Conservation (phyloP, 1,284 basidiomycete genomes). For the Cryptococcus amylolentus region DNA sequence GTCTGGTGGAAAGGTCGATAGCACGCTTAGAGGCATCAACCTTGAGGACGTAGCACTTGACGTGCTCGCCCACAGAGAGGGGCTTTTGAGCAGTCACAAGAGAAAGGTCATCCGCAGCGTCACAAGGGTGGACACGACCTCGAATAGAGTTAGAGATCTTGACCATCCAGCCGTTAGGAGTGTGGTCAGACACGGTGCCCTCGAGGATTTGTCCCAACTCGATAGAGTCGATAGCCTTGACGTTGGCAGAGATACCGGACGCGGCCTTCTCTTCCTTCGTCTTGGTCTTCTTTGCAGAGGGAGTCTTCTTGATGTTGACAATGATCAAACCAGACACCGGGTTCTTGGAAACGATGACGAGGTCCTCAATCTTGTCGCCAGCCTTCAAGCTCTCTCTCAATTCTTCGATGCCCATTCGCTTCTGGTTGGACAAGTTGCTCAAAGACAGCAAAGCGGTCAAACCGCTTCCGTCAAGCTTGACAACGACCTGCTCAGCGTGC, state of each 20-base stretch:
- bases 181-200: constrained; percentile 71
- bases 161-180: constrained; percentile 63
- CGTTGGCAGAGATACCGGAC: constrained; percentile 52
- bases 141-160: constrained; percentile 68
- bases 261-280: constrained; percentile 46
- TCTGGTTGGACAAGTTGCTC: constrained; percentile 80
- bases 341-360: constrained; percentile 88
- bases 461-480: constrained; percentile 67
- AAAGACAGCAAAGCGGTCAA: constrained; percentile 80
- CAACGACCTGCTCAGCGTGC: constrained; percentile 76
- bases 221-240: constrained; percentile 64
- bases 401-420: constrained; percentile 65
- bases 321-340: constrained; percentile 82
- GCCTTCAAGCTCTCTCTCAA: constrained; percentile 64
- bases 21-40: constrained; percentile 65
- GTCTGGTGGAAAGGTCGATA: constrained; percentile 72
- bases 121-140: constrained; percentile 74
- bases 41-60: constrained; percentile 67
- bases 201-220: constrained; percentile 67
- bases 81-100: constrained; percentile 51
- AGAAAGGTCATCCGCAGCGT: constrained; percentile 71
- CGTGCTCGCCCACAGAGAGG: constrained; percentile 62
- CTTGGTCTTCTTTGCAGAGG: constrained; percentile 4
- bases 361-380: constrained; percentile 69
- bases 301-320: constrained; percentile 59